These are phyloP conservation scores for Tetrahymena elliotti DNA, from an alignment of 73 alveolate species.

Conservation along the genomic window DNA sequence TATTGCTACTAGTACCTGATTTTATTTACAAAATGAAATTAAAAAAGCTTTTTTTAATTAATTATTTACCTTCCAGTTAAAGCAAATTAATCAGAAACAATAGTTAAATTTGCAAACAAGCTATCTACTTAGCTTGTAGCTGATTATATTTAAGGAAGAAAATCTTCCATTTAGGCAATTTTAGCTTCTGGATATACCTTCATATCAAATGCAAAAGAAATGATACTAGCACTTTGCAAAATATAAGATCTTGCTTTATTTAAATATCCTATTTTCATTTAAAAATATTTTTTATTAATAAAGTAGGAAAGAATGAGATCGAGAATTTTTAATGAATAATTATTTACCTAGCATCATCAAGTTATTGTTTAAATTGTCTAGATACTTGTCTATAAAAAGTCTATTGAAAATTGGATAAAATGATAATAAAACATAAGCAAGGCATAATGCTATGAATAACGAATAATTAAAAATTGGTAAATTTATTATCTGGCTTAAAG, in stretches of 20 bases:
- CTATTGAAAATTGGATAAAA: background rate
- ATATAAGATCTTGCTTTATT: background rate
- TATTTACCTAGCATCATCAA: background rate
- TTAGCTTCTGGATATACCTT: background rate
- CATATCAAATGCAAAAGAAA: background rate
- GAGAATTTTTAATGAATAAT: too few species aligned
- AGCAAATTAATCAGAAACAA: background rate
- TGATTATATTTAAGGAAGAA: background rate
- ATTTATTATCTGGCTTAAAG: background rate
- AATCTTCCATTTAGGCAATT: background rate
- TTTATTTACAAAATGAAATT: background rate
- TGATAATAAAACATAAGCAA: background rate
- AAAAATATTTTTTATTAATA: too few species aligned
- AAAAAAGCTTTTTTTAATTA: background rate
- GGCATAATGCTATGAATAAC: background rate
- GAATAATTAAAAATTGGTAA: background rate
- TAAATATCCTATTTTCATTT: background rate
- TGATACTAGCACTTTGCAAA: background rate
- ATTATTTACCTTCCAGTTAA: background rate
- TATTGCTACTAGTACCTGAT: background rate
- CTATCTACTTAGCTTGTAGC: background rate
- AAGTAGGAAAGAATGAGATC: too few species aligned
- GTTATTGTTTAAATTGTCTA: background rate
- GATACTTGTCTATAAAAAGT: too few species aligned
- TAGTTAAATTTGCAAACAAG: background rate